A percentile compares a stretch with the other conserved stretches of the same genome.
These are phyloP conservation scores for Colletotrichum echinochloae DNA, from an alignment of 2,329 filamentous ascomycete species.

Conservation along the genomic window DNA sequence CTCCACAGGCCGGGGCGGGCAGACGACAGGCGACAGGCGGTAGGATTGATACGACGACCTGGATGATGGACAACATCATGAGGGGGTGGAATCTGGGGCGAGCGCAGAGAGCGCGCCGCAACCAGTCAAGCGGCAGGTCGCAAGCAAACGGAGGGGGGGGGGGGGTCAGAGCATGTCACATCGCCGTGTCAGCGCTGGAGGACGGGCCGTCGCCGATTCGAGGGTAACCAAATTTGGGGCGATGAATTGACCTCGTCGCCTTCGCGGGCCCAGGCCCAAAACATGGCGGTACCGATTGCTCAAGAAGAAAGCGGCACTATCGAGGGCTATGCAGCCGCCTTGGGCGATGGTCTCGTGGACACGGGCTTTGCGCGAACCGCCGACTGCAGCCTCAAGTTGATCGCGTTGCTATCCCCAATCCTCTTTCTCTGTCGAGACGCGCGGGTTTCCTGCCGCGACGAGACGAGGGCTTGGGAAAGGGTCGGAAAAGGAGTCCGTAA, in stretches of 20 bases:
- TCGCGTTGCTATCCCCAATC: not conserved
- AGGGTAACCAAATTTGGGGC: conserved; percentile 35
- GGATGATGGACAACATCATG: conserved; percentile 46
- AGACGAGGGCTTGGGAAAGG: not conserved
- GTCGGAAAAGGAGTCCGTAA: conserved; percentile 1
- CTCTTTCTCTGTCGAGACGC: conserved; percentile 5
- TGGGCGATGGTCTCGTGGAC: conserved; percentile 35
- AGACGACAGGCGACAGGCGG: conserved; percentile 20
- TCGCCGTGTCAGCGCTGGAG: conserved; percentile 41
- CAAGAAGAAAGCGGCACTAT: conserved; percentile 26
- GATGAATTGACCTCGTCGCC: conserved; percentile 37
- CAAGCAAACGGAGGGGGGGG: conserved; percentile 23
- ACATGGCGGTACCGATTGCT: conserved; percentile 25
- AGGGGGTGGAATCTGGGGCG: conserved; percentile 44
- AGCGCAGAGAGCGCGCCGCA: conserved; percentile 28
- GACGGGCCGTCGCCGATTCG: conserved; percentile 39
- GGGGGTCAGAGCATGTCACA: conserved; percentile 42
- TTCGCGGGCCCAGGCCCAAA: conserved; percentile 27
- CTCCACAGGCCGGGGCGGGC: conserved; percentile 7
- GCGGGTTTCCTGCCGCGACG: not conserved
- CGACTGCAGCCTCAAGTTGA: not conserved
- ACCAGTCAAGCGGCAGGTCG: conserved; percentile 39
- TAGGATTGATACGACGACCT: conserved; percentile 27
- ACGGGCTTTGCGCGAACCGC: conserved; percentile 25
- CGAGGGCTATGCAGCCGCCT: conserved; percentile 36